A percentile compares a stretch with the other conserved stretches of the same genome.
These are phyloP conservation scores for Aspergillus viridinutans DNA, from an alignment of 2,329 filamentous ascomycete species.

Conservation along the genomic window DNA sequence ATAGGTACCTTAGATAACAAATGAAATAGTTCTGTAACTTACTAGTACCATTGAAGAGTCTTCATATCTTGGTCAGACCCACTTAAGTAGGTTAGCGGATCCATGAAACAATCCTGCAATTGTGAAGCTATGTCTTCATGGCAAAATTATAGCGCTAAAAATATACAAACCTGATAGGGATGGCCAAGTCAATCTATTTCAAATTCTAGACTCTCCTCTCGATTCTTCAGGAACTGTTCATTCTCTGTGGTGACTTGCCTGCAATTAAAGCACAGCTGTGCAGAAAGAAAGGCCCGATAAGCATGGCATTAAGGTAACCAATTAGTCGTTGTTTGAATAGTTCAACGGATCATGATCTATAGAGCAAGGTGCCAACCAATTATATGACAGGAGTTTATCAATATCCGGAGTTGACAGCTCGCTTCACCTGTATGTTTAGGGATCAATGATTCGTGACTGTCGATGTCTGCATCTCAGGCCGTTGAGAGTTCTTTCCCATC, in stretches of 20 bases:
- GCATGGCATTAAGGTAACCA: neutral
- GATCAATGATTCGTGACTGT: neutral
- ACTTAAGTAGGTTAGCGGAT: neutral
- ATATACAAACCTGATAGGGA: neutral
- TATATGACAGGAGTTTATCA: neutral
- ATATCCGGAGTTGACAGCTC: neutral
- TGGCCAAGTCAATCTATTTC: neutral
- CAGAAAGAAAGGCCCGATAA: neutral
- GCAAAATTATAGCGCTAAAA: neutral
- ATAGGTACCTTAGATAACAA: neutral
- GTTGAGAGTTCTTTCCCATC: neutral
- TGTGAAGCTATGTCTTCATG: neutral
- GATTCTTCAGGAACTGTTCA: neutral
- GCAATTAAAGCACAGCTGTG: neutral
- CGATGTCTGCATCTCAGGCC: neutral
- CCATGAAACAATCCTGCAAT: neutral
- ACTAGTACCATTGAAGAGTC: neutral
- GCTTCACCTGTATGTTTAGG: neutral
- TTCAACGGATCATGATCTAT: neutral
- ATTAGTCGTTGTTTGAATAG: neutral
- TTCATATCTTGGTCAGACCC: neutral
- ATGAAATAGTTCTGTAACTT: neutral
- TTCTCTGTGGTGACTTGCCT: no score
- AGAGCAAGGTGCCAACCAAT: neutral
- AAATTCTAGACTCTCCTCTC: no score